Percentiles rank a stretch among this genome's conserved stretches.
Evolutionary conservation across 345 rosid genomes (phyloP).

Genomic region (Sapria himalayana): DNA sequence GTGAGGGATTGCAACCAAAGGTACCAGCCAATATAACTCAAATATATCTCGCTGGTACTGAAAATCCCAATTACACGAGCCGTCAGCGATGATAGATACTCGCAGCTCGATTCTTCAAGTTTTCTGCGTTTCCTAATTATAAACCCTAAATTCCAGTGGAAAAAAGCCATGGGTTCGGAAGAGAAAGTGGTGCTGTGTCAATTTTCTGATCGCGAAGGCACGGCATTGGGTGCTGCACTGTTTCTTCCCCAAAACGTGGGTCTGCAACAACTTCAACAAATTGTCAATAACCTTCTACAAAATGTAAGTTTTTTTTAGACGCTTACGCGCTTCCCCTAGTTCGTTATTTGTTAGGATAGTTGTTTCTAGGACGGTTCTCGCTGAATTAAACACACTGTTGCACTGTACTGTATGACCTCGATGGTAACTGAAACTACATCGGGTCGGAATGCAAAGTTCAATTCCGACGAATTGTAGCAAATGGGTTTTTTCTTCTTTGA

Average conservation of each 20-base stretch:
- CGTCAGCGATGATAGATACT: too few species aligned
- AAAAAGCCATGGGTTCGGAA: conserved; percentile 9
- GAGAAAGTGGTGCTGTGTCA: conserved; percentile 84
- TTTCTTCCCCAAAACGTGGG: conserved; percentile 69
- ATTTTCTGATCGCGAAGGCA: conserved; percentile 68
- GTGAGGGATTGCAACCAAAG: too few species aligned
- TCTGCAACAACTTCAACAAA: conserved; percentile 64
- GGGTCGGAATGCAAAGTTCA: conserved; percentile 1
- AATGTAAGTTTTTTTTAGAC: conserved; percentile 20
- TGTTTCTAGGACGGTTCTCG: not conserved
- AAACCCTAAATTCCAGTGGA: too few species aligned
- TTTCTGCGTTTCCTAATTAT: too few species aligned
- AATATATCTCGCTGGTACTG: too few species aligned
- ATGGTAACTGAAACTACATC: too few species aligned
- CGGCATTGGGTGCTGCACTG: conserved; percentile 40
- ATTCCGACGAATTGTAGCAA: not conserved
- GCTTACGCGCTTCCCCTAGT: not conserved
- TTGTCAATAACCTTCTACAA: conserved; percentile 63
- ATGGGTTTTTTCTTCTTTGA: not conserved
- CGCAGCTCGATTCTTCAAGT: too few species aligned
- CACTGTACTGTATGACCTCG: not conserved
- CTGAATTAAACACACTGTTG: not conserved
- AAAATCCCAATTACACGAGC: too few species aligned
- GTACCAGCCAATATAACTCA: too few species aligned
- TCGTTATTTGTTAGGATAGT: not conserved